A percentile compares a stretch with the other conserved stretches of the same genome.
These are phyloP conservation scores for Russula sp. DNA, from an alignment of 768 basidiomycete species.

Conservation along the genomic window DNA sequence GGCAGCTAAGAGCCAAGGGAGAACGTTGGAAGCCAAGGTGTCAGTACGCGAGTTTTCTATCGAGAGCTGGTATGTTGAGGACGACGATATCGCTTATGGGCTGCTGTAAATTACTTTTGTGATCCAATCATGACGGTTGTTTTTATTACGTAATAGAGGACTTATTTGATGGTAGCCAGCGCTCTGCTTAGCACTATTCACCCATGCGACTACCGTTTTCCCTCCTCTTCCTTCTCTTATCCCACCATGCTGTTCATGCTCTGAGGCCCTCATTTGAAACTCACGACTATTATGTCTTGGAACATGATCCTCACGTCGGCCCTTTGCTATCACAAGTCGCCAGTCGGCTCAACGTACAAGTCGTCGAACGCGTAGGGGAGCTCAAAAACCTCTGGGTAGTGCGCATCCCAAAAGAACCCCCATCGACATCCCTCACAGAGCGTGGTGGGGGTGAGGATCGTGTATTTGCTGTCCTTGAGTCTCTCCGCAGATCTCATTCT, in stretches of 20 bases:
- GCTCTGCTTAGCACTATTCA: neutral
- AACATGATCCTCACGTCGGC: constrained; percentile 53
- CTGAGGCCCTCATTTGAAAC: constrained; percentile 52
- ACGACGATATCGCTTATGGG: constrained; percentile 17
- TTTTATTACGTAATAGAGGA: constrained; percentile 13
- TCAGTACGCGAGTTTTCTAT: constrained; percentile 23
- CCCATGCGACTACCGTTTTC: constrained; percentile 31
- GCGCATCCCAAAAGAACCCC: constrained; percentile 46
- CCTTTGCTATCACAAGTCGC: constrained; percentile 61
- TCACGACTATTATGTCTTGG: constrained; percentile 81
- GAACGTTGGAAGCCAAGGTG: neutral
- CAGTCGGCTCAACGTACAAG: constrained; percentile 64
- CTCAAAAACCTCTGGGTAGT: constrained; percentile 82
- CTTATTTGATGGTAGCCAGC: neutral
- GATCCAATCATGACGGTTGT: neutral
- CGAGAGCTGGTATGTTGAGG: constrained; percentile 26
- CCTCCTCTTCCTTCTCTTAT: constrained; percentile 36
- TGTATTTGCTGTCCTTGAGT: constrained; percentile 50
- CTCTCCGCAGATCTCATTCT: constrained; percentile 42
- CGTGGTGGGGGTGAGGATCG: constrained; percentile 41
- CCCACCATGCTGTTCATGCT: constrained; percentile 37
- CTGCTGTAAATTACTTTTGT: neutral
- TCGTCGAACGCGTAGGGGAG: constrained; percentile 87
- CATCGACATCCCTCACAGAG: constrained; percentile 32
- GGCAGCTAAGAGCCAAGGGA: constrained; percentile 14